These are phyloP conservation scores for Agrocybe chaxingu DNA, from an alignment of 768 basidiomycete genomes.

Conservation along the genomic window DNA sequence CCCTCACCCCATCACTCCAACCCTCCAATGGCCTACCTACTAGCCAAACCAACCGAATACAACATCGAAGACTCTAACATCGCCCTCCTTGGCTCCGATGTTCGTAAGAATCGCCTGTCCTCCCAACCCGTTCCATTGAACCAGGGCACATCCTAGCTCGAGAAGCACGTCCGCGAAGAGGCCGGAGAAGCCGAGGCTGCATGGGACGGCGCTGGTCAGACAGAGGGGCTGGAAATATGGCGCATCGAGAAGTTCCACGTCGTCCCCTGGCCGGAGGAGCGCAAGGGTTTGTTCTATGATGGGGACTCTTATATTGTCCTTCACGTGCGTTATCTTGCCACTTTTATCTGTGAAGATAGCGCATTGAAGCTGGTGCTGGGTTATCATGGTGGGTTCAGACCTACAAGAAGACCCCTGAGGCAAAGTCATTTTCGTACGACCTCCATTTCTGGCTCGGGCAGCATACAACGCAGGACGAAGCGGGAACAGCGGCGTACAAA, in stretches of 20 bases:
- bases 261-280: conserved; percentile 49
- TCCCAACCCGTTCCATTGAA: neutral
- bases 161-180: conserved; percentile 52
- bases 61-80: conserved; percentile 64
- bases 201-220: conserved; percentile 45
- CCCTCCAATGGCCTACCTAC: conserved; percentile 29
- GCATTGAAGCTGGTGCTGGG: neutral
- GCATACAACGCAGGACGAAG: conserved; percentile 59
- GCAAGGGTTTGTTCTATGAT: conserved; percentile 54
- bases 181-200: conserved; percentile 48
- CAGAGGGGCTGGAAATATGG: conserved; percentile 51
- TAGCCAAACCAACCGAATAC: conserved; percentile 47
- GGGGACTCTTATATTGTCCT: conserved; percentile 68
- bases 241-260: conserved; percentile 55
- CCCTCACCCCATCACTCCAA: neutral
- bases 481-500: conserved; percentile 62
- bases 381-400: conserved; percentile 34
- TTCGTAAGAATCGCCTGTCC: conserved; percentile 23
- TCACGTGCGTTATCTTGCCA: conserved; percentile 35
- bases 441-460: conserved; percentile 67
- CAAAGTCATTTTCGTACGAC: conserved; percentile 47
- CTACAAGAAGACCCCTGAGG: conserved; percentile 50
- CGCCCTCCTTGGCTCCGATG: conserved; percentile 60
- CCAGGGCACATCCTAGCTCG: conserved; percentile 34
- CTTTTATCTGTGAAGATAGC: neutral